Base-by-base conservation (phyloP, 331 rosid species). In the Rosa hybrid region DNA sequence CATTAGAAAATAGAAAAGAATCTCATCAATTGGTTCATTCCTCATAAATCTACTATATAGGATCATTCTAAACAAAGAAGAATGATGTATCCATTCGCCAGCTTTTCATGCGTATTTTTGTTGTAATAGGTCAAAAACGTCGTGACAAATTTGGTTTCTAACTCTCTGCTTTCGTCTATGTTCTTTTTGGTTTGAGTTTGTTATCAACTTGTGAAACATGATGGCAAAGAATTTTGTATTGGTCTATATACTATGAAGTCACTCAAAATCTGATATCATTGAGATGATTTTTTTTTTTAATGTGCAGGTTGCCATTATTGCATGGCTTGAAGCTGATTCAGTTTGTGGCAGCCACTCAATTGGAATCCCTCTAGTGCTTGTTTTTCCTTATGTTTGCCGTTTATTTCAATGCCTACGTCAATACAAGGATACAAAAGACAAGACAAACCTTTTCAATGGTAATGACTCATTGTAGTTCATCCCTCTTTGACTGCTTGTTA, bases 241-340 rank as follows among this genome's bases (percentile, higher is more conserved):
- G 39, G 39, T 34, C 39, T 34, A 34, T 30, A 30, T 30, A 0
- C 34, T 1, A 34, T 60, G 30, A 4, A 60, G 67, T 57, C 30
- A 9, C 41, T 23, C 68, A 30, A 25, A 77, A 25, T 14, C 41
- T 56, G 23, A 25, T 25, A 62, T 81, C 75, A 72, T 67, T 69
- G 76, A 63, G 70, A 68, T 30, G 8, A 77, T 65, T 69, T 68
- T 59, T 50, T 20, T 63, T 63, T 81, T 1, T 72, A 14, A 73
- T 71, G 49, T 84, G 86, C 85, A 94, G 98, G 97, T 94, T 86
- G 98, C 98, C 50, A 94, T 97, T 62, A 90, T 94, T 82, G 98
- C 97, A 42, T 94, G 98, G 98, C 89, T 94, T 82, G 98, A 94
- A 91, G 98, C 96, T 79, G 97, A 94, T 86, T 94, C 98, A 85